A percentile compares a stretch with the other conserved stretches of the same genome.
phyloP scores from a whole-genome alignment of 1,284 basidiomycete genomes.

The Exobasidium cylindrosporum region DNA sequence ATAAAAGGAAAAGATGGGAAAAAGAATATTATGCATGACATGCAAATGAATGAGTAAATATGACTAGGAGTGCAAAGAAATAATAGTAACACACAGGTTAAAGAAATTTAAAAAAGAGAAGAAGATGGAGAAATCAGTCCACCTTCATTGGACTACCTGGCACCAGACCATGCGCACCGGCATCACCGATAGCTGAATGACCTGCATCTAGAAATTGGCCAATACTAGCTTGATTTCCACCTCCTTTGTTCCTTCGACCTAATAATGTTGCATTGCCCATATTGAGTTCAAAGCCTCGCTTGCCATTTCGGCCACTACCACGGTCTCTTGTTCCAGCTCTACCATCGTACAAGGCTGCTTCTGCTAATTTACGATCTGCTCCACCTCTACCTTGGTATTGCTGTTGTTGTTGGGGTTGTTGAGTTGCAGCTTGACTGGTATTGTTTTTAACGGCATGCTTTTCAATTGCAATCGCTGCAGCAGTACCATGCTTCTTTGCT shows the following conservation, averaged over 20 bases:
- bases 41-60: too few species aligned
- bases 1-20: neutral
- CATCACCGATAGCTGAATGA: constrained; percentile 29
- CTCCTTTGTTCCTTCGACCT: constrained; percentile 35
- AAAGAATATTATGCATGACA: neutral
- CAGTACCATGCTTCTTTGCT: constrained; percentile 49
- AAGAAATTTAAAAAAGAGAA: neutral
- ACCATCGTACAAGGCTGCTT: constrained; percentile 54
- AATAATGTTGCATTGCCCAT: constrained; percentile 51
- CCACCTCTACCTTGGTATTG: constrained; percentile 49
- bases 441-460: constrained; percentile 32
- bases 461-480: constrained; percentile 49
- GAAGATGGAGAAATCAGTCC: constrained; percentile 17
- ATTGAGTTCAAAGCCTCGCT: constrained; percentile 47
- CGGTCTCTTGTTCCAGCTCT: constrained; percentile 44
- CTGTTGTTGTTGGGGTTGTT: constrained; percentile 39
- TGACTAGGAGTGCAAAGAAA: too few species aligned
- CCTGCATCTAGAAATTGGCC: constrained; percentile 21
- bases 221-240: neutral
- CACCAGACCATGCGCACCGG: constrained; percentile 28
- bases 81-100: too few species aligned
- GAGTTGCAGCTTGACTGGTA: constrained; percentile 45
- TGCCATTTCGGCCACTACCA: constrained; percentile 26
- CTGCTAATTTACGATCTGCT: constrained; percentile 47
- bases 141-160: constrained; percentile 42